These are phyloP conservation scores for Sisymbrium altissimum DNA, from an alignment of 345 rosid species.

Conservation along the genomic window DNA sequence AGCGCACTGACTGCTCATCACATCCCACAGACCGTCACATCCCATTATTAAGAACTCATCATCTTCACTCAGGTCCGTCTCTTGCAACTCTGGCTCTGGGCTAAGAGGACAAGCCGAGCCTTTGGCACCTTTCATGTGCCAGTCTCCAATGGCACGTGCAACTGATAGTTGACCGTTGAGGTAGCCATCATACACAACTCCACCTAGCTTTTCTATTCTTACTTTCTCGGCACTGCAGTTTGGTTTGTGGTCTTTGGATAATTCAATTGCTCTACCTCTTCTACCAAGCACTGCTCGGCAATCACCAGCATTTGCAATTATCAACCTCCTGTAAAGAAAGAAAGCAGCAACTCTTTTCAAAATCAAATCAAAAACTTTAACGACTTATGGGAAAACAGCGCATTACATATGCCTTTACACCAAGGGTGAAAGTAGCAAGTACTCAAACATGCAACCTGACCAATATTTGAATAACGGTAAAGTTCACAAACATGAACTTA, in stretches of 20 bases:
- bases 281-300: conserved; percentile 92
- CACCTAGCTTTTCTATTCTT: conserved; percentile 90
- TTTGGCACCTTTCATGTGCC: conserved; percentile 97
- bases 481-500: not conserved
- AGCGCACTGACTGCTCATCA: conserved; percentile 96
- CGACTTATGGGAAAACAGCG: not conserved
- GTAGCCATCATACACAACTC: conserved; percentile 89
- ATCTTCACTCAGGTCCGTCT: conserved; percentile 60
- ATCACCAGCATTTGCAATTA: conserved; percentile 94
- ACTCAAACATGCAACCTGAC: not conserved
- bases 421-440: not conserved
- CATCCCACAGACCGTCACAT: conserved; percentile 98
- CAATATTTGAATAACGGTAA: not conserved
- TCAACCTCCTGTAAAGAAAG: conserved; percentile 50
- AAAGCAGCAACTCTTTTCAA: not conserved
- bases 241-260: conserved; percentile 96
- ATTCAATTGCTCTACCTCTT: conserved; percentile 87
- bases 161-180: conserved; percentile 97
- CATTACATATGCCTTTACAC: not conserved
- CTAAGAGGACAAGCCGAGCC: conserved; percentile 85
- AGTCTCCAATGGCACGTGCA: conserved; percentile 94
- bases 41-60: conserved; percentile 98
- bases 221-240: conserved; percentile 62
- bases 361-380: not conserved
- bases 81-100: conserved; percentile 90